These are phyloP conservation scores for Erigeron philadelphicus DNA, from an alignment of 140 eudicot species.

Conservation along the genomic window DNA sequence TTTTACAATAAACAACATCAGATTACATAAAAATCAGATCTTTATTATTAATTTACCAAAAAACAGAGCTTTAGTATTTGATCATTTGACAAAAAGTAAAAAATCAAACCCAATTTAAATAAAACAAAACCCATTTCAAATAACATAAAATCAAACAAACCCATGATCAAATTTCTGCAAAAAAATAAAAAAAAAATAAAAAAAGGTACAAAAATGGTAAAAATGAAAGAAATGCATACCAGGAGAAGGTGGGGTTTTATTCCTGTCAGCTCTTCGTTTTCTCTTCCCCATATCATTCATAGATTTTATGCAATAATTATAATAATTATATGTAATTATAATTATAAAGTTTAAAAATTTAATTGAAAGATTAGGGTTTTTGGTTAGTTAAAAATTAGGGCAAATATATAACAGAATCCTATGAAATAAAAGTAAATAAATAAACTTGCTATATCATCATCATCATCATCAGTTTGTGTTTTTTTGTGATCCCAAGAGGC, in stretches of 20 bases:
- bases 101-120: not conserved
- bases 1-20: not conserved
- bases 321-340: not conserved
- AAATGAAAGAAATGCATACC: slow-evolving; percentile 30
- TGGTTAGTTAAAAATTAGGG: slow-evolving; percentile 24
- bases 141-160: not conserved
- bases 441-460: slow-evolving; percentile 1
- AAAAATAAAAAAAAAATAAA: not conserved
- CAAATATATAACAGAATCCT: slow-evolving; percentile 16
- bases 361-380: slow-evolving; percentile 35
- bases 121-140: not conserved
- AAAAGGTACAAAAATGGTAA: not conserved
- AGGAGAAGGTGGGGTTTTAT: slow-evolving; percentile 42
- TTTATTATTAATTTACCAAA: not conserved
- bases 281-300: slow-evolving; percentile 49
- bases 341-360: slow-evolving; percentile 10
- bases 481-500: slow-evolving; percentile 1
- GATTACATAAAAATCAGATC: not conserved
- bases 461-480: slow-evolving; percentile 8
- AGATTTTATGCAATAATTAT: not conserved
- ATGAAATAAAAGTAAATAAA: not conserved
- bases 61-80: slow-evolving; percentile 6
- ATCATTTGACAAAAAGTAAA: not conserved
- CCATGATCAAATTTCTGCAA: not conserved
- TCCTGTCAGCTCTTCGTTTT: slow-evolving; percentile 47